Conservation (phyloP, 352 stramenopile genomes). For the Phytophthora brassicae region DNA sequence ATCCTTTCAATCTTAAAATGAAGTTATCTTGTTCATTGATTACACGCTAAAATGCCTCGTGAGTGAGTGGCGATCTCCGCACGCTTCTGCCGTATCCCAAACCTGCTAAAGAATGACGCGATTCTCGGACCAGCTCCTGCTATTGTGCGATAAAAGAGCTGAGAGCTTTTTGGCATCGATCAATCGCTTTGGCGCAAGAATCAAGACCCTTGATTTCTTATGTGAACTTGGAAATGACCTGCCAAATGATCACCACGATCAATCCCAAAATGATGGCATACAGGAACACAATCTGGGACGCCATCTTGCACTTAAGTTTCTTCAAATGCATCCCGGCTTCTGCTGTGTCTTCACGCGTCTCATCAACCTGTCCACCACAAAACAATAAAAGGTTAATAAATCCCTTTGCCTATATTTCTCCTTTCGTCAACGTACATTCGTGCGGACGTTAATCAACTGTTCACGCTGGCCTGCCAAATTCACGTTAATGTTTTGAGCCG, state of each 20-base stretch:
- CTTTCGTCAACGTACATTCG: conserved; percentile 52
- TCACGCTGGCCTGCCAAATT: conserved; percentile 72
- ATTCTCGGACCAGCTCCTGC: background rate
- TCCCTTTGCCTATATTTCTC: background rate
- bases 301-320: conserved; percentile 84
- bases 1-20: conserved; percentile 13
- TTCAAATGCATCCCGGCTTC: conserved; percentile 69
- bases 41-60: conserved; percentile 39
- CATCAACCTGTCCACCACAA: conserved; percentile 44
- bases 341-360: conserved; percentile 68
- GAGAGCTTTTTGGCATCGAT: background rate
- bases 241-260: conserved; percentile 70
- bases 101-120: background rate
- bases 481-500: conserved; percentile 66
- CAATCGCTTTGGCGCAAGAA: too few species aligned
- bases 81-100: background rate
- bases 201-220: too few species aligned
- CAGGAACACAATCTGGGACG: conserved; percentile 70
- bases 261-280: conserved; percentile 83
- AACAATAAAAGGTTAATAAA: background rate
- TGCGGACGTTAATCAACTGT: conserved; percentile 74
- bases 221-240: conserved; percentile 64
- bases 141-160: background rate
- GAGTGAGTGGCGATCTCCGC: conserved; percentile 8
- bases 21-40: conserved; percentile 38